Percentiles rank a stretch among this genome's conserved stretches.
phyloP scores from a whole-genome alignment of 2,329 filamentous ascomycete genomes.

The Pseudopyricularia javanii region DNA sequence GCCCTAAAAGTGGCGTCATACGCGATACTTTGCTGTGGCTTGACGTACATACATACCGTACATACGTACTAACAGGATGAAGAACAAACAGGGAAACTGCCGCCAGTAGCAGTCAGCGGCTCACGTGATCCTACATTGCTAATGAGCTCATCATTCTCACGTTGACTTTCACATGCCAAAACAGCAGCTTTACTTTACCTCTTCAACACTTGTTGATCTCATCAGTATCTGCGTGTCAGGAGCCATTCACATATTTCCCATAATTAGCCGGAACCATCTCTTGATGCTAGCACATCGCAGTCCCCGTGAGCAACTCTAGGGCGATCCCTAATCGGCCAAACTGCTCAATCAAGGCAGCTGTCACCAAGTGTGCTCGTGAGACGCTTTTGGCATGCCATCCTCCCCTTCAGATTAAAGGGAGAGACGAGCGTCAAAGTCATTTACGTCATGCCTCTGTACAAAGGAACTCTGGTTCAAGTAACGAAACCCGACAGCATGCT shows the following conservation, averaged over 20 bases:
- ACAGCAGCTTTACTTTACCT: background rate
- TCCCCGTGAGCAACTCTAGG: too few relatives aligned
- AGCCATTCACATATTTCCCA: too few relatives aligned
- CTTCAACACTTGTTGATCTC: background rate
- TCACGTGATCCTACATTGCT: background rate
- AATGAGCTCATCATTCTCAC: background rate
- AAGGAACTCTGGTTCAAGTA: background rate
- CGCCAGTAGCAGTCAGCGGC: background rate
- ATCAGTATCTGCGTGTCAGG: too few relatives aligned
- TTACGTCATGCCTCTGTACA: background rate
- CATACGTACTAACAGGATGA: background rate
- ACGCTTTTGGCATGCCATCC: background rate
- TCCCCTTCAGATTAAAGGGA: background rate
- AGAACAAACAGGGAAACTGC: background rate
- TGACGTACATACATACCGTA: background rate
- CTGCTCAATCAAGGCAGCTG: too few relatives aligned
- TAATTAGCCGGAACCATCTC: too few relatives aligned
- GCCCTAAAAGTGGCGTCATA: background rate
- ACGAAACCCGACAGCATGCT: background rate
- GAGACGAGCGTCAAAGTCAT: background rate
- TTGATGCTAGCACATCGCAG: too few relatives aligned
- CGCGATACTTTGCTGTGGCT: background rate
- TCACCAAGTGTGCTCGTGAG: background rate
- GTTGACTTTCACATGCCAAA: background rate
- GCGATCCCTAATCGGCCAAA: too few relatives aligned